Evolutionary conservation across 2,329 filamentous ascomycete species (phyloP), one percentile per base, ranked within the genome.

Genomic region (Helicocarpus griseus): DNA sequence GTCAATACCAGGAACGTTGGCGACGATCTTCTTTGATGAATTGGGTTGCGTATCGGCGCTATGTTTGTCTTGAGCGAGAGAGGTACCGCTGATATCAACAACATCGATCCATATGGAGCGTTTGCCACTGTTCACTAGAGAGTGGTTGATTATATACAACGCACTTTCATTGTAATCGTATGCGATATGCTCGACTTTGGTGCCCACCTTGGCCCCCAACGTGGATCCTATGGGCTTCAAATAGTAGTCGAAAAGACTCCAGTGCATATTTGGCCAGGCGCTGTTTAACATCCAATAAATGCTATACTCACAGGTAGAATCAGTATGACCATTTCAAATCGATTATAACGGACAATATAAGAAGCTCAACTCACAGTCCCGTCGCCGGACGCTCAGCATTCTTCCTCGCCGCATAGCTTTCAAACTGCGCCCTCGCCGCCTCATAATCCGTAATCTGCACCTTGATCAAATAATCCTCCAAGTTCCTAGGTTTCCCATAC

Each of bases 201-300:
- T 63, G 0, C 70, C 79, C 0, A 73, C 63, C 61, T 83, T 83
- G 14, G 74, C 72, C 2, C 82, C 81, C 53, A 77, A 84, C 55
- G 80, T 84, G 0, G 77, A 72, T 0, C 79, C 81, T 0, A 73
- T 76, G 0, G 80, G 75, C 21, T 74, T 76, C 38, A 83, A 63
- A 55, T 83, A 83, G 61, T 80, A 80, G 57, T 84, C 81, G 60
- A 83, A 82, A 5, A 83, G 64, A 49, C 80, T 79, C 81, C 82
- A 85, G 59, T 84, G 81, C 26, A 85, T 65, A 50, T 73, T 77
- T 0, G 82, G 81, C 80, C 81, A 85, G 0, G 81, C 81, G 43
- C 76, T 76, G 56, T 82, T 83, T 49, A 84, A 63, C 81, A 85
- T 84, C 81, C 81, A 85, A 66, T 85, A 85, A 14, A 85, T 76